Evolutionary conservation across 1,139 yeast species (phyloP).

Genomic region (Nakaseomyces nivariensis): DNA sequence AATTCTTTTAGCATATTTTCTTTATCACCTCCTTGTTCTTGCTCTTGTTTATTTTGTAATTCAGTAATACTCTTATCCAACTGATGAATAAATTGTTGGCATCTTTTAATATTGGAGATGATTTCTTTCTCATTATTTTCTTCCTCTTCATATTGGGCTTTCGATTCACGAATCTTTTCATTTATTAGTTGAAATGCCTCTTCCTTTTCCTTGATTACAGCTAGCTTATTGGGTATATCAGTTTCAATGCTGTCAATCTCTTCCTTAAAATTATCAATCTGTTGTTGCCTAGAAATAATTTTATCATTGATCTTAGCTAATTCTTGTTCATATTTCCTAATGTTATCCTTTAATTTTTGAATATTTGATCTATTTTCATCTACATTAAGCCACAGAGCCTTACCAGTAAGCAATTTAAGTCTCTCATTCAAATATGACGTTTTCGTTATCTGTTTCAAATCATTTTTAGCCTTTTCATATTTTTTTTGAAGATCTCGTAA

Average conservation of each 20-base stretch:
- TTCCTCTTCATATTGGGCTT: conserved; percentile 15
- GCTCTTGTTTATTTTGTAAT: conserved; percentile 27
- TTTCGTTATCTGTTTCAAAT: conserved; percentile 26
- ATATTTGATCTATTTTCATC: conserved; percentile 23
- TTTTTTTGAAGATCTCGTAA: conserved; percentile 25
- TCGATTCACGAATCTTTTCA: conserved; percentile 16
- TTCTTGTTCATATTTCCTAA: conserved; percentile 18
- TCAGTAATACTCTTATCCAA: conserved; percentile 36
- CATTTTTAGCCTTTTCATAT: conserved; percentile 29
- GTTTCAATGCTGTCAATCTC: conserved; percentile 17
- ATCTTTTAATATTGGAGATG: conserved; percentile 26
- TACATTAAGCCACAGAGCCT: conserved; percentile 51
- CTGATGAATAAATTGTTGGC: conserved; percentile 27
- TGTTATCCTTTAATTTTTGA: conserved; percentile 21
- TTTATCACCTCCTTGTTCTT: conserved; percentile 26
- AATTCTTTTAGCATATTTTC: conserved; percentile 13
- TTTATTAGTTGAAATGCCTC: conserved; percentile 18
- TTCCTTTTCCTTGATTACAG: conserved; percentile 19
- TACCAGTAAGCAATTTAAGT: conserved; percentile 45
- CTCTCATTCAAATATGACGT: conserved; percentile 35
- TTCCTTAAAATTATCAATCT: background rate
- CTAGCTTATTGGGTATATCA: conserved; percentile 13
- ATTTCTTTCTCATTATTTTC: conserved; percentile 25
- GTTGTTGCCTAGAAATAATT: conserved; percentile 11
- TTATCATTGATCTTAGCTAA: conserved; percentile 21